Percentiles rank a stretch among this genome's conserved stretches.
Conservation (phyloP, 2,329 filamentous ascomycete species). For the Xylogone sp. region DNA sequence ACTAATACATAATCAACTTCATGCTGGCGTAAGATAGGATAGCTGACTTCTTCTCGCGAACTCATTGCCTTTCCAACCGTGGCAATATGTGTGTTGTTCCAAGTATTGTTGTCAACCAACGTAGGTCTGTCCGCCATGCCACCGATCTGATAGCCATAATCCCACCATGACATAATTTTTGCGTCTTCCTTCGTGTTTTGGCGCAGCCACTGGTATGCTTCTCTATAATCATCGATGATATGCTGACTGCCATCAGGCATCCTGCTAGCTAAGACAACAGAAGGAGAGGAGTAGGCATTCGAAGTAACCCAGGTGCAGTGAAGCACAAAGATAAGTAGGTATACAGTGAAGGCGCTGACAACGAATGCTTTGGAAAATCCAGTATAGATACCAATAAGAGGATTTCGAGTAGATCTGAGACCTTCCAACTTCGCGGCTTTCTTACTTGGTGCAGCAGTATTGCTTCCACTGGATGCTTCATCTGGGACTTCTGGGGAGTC, state of each 20-base stretch:
- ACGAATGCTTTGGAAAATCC: conserved; percentile 76
- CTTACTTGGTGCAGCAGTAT: conserved; percentile 45
- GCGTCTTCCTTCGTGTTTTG: conserved; percentile 94
- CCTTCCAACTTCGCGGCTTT: conserved; percentile 49
- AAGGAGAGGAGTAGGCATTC: conserved; percentile 97
- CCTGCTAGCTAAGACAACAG: conserved; percentile 88
- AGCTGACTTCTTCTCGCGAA: conserved; percentile 94
- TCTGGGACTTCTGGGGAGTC: conserved; percentile 56
- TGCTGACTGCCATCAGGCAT: conserved; percentile 94
- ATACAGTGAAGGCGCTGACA: conserved; percentile 67
- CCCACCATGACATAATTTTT: conserved; percentile 99
- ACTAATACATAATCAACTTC: conserved; percentile 99
- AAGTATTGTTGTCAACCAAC: conserved; percentile 98
- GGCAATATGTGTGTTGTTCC: conserved; percentile 99
- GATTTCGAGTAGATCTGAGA: conserved; percentile 68
- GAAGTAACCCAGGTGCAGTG: conserved; percentile 99
- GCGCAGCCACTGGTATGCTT: conserved; percentile 98
- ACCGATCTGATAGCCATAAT: conserved; percentile 99
- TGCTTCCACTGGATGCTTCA: conserved; percentile 35
- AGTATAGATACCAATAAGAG: conserved; percentile 80
- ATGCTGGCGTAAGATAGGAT: conserved; percentile 96
- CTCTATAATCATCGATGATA: conserved; percentile 98
- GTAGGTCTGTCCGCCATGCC: conserved; percentile 98
- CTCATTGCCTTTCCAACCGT: conserved; percentile 99
- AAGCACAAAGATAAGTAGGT: conserved; percentile 87